Base-by-base conservation (phyloP, 148 eudicot genomes). In the Fallopia convolvulus region DNA sequence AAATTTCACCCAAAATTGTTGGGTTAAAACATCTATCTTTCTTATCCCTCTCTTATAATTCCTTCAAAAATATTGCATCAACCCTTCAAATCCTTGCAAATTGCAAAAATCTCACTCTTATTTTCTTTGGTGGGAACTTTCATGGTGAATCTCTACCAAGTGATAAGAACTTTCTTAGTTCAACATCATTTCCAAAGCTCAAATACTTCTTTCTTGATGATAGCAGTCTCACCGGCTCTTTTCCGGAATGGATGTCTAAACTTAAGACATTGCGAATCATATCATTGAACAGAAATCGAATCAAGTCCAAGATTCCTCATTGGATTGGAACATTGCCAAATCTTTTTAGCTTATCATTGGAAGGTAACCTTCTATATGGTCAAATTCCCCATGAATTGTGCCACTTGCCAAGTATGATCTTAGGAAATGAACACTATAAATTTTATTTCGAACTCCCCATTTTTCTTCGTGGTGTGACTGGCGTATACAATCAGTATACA, bases 341-440 rank as follows among this genome's bases (percentile, higher is more conserved):
- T 78, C 86, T 94, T 26, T 94, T 90, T 82, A 91, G 90, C 82
- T 70, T 94, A 42, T 93, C 89, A 78, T 85, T 94, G 84, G 85
- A 93, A 2, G 58, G 41, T 15, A 94, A 92, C 50, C 77, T 32
- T 55, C 88, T 92, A 0, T 49, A 74, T 41, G 97, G 97, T 75
- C 77, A 66, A 47, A 86, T 90, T 77, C 94, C 93, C 0, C 46
- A 60, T 71, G 80, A 82, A 50, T 81, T 91, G 65, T 84, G 75
- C 48, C 72, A 40, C 47, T 74, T 91, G 50, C 86, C 85, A 4
- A 87, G 84, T 33, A 63, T 93, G 70, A 46, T 82, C 79, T 80
- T 86, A 61, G 84, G 82, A 71, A 77, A 77, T 56, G 81, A 80
- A 23, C 81, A 82, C 15, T 61, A 80, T 36, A 65, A 81, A n/a